Evolutionary conservation across 768 basidiomycete genomes (phyloP), one percentile per base, ranked within the genome.

Genomic region (Suillus luteus): DNA sequence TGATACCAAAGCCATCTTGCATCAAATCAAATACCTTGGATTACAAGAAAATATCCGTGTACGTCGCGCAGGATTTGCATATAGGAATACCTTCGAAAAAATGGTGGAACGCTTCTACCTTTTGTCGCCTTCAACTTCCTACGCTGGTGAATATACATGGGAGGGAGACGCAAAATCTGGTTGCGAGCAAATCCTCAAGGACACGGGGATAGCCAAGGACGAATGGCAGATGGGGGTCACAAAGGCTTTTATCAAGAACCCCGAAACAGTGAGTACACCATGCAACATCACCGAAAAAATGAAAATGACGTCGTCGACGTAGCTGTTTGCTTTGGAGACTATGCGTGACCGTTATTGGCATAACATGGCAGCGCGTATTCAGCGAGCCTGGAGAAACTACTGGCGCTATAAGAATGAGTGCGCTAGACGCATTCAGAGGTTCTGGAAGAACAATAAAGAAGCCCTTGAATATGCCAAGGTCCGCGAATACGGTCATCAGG

Each of bases 291-390:
- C 12, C 10, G 3, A 27, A 41, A 22, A 11, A 24, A 27, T 27
- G 5, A 1, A 7, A 24, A 41, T 19, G 38, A 63, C 55, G n/a
- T 27, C 57, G 31, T n/a, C 63, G 61, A 52, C 59, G 58, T 63
- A 98, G 94, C 86, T 99, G 24, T 99, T 99, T 75, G 97, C 96
- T 14, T 80, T 99, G 62, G 97, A 99, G 80, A 96, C 94, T 8
- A 99, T 99, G 94, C 89, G 97, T 59, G 97, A 99, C 74, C 88
- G 92, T 60, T 99, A 99, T 76, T 99, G 97, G 97, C 97, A 99
- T 76, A 99, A 98, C 76, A 99, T 99, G 97, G 97, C 97, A 0
- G 86, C 79, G 31, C 90, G 97, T 52, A 99, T 99, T 59, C 97
- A 99, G 76, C 89, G 97, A 40, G 95, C 95, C 5, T 99, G 89